A percentile compares a stretch with the other conserved stretches of the same genome.
Conservation (phyloP, 257 asterid genomes). For the Nicotiana tabacum region DNA sequence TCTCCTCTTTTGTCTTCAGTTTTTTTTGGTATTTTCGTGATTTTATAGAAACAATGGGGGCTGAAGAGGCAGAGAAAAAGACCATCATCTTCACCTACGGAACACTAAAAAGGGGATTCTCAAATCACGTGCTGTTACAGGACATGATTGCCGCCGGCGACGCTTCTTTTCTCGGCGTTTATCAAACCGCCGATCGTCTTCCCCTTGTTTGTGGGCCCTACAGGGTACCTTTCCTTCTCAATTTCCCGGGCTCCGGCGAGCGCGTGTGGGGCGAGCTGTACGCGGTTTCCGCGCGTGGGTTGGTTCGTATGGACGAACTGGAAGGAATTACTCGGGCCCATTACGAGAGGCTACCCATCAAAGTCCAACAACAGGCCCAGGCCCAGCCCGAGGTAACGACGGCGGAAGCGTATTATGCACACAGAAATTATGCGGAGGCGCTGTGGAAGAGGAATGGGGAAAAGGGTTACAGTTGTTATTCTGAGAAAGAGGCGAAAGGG, state of each 20-base stretch:
- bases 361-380: not conserved
- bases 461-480: slow-evolving; percentile 42
- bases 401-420: slow-evolving; percentile 63
- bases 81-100: slow-evolving; percentile 68
- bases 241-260: slow-evolving; percentile 52
- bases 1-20: not conserved
- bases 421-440: slow-evolving; percentile 68
- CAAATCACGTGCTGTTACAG: slow-evolving; percentile 61
- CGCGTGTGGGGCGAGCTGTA: slow-evolving; percentile 71
- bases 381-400: not conserved
- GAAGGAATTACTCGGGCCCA: slow-evolving; percentile 59
- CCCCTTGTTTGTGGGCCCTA: slow-evolving; percentile 86
- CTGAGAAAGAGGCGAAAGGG: slow-evolving; percentile 61
- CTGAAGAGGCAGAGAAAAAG: not conserved
- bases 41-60: not conserved
- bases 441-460: slow-evolving; percentile 67
- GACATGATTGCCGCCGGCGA: slow-evolving; percentile 61
- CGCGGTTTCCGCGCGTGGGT: slow-evolving; percentile 46
- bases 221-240: slow-evolving; percentile 82
- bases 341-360: slow-evolving; percentile 65
- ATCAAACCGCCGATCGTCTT: slow-evolving; percentile 38
- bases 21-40: not conserved
- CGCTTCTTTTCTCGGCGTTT: slow-evolving; percentile 49
- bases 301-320: slow-evolving; percentile 62
- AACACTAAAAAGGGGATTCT: slow-evolving; percentile 71